phyloP scores from a whole-genome alignment of 345 rosid species.

The Luvunga scandens region DNA sequence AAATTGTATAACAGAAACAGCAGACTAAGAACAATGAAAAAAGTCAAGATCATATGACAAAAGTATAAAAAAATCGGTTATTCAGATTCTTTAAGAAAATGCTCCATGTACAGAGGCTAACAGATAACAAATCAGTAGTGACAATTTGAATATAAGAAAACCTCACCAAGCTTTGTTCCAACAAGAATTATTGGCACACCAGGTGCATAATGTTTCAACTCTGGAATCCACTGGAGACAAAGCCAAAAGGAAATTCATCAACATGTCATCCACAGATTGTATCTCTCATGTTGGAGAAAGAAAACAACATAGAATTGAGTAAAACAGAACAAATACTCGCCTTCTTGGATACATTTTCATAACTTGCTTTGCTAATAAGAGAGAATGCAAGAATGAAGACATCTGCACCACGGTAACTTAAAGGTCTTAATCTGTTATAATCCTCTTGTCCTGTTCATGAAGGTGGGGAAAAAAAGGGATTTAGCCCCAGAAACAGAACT shows the following conservation, averaged over 20 bases:
- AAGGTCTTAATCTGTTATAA: conserved; percentile 85
- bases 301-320: background rate
- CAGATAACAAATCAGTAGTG: background rate
- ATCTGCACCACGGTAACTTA: conserved; percentile 95
- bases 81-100: background rate
- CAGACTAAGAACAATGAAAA: background rate
- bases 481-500: conserved; percentile 10
- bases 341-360: conserved; percentile 95
- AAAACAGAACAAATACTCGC: conserved; percentile 24
- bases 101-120: background rate
- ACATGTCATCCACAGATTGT: background rate
- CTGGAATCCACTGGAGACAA: conserved; percentile 90
- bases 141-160: background rate
- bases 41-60: background rate
- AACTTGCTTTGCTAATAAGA: conserved; percentile 98
- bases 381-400: conserved; percentile 95
- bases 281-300: background rate
- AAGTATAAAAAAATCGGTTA: background rate
- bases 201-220: conserved; percentile 91
- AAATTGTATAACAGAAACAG: background rate
- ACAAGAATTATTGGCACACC: conserved; percentile 89
- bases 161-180: conserved; percentile 92
- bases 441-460: conserved; percentile 78
- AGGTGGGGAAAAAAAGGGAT: background rate
- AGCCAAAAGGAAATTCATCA: conserved; percentile 1